Base-by-base conservation (phyloP, 2,329 filamentous ascomycete species). In the Paecilomyces fulvus region DNA sequence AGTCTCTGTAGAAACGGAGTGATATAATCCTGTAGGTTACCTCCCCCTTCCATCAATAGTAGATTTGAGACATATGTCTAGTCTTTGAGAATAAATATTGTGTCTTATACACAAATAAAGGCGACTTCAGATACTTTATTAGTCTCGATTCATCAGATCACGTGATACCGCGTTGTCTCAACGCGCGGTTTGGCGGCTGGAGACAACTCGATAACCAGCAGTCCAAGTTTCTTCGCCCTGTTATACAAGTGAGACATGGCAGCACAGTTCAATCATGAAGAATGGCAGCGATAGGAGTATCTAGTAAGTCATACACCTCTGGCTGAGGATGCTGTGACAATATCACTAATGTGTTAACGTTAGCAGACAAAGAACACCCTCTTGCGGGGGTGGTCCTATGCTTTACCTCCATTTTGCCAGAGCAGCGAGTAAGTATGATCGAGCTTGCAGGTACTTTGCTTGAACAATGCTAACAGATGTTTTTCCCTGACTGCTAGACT, bases 321-420 rank as follows among this genome's bases (percentile, higher is more conserved):
- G 25, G 53, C 30, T 23, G 33, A 49, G 49, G 21, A 49, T 23
- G 56, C 49, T 50, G 65, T 70, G 56, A 68, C 51, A 54, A 55
- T 23, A 17, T 9, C n/a, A 43, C 7, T 28, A 7, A 28, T 28
- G 21, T 28, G 2, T n/a, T 43, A 43, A 43, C 49, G 30, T 54
- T 20, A 54, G 8, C 81, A 73, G 83, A 86, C 72, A 77, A 80
- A 58, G 79, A 85, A 52, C 78, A 79, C 60, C 87, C 88, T 54
- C 82, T 92, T 63, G 78, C 78, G 60, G 87, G 88, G 64, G 82
- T 90, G 54, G 83, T 94, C 59, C 80, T 96, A 63, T 96, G 91
- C 79, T 95, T 90, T 75, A 96, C 91, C 53, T 91, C 88, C 64
- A 87, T 96, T 62, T 80, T 86, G 55, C 83, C 88, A 56, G 90